Conservation (phyloP, 2,329 filamentous ascomycete genomes). For the Fusarium phyllophilum region DNA sequence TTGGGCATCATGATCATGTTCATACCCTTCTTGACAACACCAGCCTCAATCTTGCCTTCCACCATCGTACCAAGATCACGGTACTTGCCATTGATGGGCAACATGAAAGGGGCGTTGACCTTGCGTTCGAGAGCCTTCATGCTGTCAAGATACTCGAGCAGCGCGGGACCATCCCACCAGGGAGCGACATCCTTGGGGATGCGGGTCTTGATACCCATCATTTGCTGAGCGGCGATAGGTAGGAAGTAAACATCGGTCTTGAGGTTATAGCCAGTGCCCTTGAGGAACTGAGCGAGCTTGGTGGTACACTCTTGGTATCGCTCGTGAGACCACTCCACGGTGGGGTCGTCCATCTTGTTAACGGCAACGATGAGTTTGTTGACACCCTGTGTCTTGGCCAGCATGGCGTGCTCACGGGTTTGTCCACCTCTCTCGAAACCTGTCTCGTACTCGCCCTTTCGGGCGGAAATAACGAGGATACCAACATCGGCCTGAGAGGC, state of each 20-base stretch:
- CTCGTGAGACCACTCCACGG: conserved; percentile 94
- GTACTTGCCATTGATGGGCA: conserved; percentile 97
- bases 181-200: conserved; percentile 79
- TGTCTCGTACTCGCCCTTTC: conserved; percentile 98
- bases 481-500: conserved; percentile 94
- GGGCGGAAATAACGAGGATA: conserved; percentile 93
- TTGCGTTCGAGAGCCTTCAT: conserved; percentile 96
- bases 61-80: conserved; percentile 97
- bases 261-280: conserved; percentile 91
- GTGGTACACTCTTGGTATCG: conserved; percentile 92
- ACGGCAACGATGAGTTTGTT: conserved; percentile 95
- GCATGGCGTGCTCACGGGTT: conserved; percentile 95
- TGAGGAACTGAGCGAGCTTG: conserved; percentile 88
- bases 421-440: conserved; percentile 97
- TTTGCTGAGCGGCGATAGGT: conserved; percentile 92
- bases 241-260: conserved; percentile 96
- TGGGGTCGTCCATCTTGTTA: conserved; percentile 99
- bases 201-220: conserved; percentile 87
- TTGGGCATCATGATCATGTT: conserved; percentile 96
- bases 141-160: conserved; percentile 93
- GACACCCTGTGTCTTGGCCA: conserved; percentile 98
- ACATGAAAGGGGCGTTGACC: conserved; percentile 98
- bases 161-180: conserved; percentile 89
- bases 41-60: conserved; percentile 96
- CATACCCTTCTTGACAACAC: conserved; percentile 90